phyloP scores from a whole-genome alignment of 2,329 filamentous ascomycete genomes.

The Cytospora piceicola region DNA sequence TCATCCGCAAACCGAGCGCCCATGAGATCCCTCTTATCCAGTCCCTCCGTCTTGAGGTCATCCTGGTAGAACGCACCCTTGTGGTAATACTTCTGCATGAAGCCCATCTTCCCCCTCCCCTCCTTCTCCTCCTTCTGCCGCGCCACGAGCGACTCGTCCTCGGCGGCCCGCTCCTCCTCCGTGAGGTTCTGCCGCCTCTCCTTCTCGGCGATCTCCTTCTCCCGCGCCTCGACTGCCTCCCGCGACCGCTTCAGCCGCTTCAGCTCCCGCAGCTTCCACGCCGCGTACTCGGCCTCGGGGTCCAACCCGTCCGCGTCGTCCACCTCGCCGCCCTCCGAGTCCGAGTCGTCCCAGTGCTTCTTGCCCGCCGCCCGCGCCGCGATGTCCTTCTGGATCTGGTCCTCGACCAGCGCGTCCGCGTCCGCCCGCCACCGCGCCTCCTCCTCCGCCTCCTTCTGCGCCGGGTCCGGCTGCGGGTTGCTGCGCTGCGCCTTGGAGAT shows the following conservation, averaged over 20 bases:
- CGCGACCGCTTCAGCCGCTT: slow-evolving; percentile 86
- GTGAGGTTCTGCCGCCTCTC: slow-evolving; percentile 87
- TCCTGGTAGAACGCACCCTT: slow-evolving; percentile 95
- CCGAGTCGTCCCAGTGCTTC: slow-evolving; percentile 82
- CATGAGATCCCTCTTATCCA: slow-evolving; percentile 84
- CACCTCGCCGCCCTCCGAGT: slow-evolving; percentile 68
- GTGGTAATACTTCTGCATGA: slow-evolving; percentile 96
- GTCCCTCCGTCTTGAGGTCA: slow-evolving; percentile 72
- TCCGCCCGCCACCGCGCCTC: slow-evolving; percentile 69
- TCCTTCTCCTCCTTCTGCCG: slow-evolving; percentile 81
- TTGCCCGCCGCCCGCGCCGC: slow-evolving; percentile 75
- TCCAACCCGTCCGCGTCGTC: slow-evolving; percentile 89
- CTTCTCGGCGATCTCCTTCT: slow-evolving; percentile 85
- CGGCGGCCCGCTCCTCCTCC: slow-evolving; percentile 80
- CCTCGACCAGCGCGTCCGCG: slow-evolving; percentile 80
- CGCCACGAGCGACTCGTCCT: slow-evolving; percentile 79
- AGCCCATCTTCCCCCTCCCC: slow-evolving; percentile 77
- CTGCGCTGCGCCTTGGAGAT: slow-evolving; percentile 62
- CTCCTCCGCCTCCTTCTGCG: slow-evolving; percentile 47
- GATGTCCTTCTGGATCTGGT: slow-evolving; percentile 82
- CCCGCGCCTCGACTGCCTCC: slow-evolving; percentile 79
- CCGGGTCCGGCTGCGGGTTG: slow-evolving; percentile 33
- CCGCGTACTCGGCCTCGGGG: slow-evolving; percentile 83
- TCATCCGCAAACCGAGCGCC: slow-evolving; percentile 83
- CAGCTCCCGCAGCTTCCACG: slow-evolving; percentile 92